A percentile compares a stretch with the other conserved stretches of the same genome.
phyloP scores from a whole-genome alignment of 2,329 filamentous ascomycete species.

The Exophiala sp. region DNA sequence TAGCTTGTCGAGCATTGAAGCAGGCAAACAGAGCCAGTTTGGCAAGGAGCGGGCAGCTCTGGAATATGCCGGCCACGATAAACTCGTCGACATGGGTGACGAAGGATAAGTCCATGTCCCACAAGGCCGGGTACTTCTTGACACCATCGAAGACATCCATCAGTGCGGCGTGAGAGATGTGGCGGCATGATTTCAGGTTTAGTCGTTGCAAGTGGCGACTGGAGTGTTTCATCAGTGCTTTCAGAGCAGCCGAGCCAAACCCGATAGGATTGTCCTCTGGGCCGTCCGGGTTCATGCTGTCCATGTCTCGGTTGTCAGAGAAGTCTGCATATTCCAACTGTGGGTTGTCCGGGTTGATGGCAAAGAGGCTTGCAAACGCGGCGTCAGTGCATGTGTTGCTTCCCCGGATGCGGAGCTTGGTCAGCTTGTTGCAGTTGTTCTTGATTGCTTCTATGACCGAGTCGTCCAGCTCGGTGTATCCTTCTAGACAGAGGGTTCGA shows the following conservation, averaged over 20 bases:
- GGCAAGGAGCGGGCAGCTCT: conserved; percentile 42
- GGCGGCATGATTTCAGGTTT: conserved; percentile 76
- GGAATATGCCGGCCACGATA: conserved; percentile 41
- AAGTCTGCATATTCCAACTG: conserved; percentile 67
- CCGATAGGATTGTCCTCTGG: conserved; percentile 57
- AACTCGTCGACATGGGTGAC: conserved; percentile 42
- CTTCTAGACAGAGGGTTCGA: conserved; percentile 70
- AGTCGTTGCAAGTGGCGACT: conserved; percentile 59
- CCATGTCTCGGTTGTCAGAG: conserved; percentile 68
- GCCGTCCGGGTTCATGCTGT: conserved; percentile 60
- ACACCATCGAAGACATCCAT: conserved; percentile 62
- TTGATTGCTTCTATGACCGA: conserved; percentile 65
- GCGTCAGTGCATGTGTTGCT: conserved; percentile 70
- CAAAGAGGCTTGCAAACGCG: conserved; percentile 68
- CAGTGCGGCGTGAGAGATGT: conserved; percentile 68
- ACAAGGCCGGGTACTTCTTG: conserved; percentile 62
- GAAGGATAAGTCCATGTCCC: conserved; percentile 71
- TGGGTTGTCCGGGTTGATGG: conserved; percentile 53
- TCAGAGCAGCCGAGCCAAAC: conserved; percentile 68
- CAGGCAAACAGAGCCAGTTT: conserved; percentile 59
- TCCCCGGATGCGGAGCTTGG: conserved; percentile 74
- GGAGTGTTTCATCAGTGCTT: conserved; percentile 78
- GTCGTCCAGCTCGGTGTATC: conserved; percentile 60
- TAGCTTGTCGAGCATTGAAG: conserved; percentile 53
- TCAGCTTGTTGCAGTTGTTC: conserved; percentile 58